Base-by-base conservation (phyloP, 768 basidiomycete species). In the Tricholoma flavovirens region DNA sequence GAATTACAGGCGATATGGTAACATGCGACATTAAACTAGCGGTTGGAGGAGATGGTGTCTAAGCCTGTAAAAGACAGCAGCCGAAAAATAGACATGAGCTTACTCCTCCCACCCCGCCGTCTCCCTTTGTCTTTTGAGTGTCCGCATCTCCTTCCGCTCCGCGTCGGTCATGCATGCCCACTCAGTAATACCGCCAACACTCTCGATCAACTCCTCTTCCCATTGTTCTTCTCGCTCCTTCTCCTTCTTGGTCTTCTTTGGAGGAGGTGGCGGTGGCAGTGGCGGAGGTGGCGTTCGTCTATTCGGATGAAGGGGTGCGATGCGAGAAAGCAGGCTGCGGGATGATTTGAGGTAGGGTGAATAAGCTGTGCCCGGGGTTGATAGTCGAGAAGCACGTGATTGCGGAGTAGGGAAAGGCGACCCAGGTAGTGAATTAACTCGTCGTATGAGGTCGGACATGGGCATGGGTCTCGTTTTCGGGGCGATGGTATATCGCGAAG, bases 161-260 rank as follows among this genome's bases (percentile, higher is more conserved):
- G 69, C 71, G 66, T 80, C 79, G 30, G 67, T 71, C 70, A 81
- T 69, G 19, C 68, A 70, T 33, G 75, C 73, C 80, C 80, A 83
- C 33, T 74, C 77, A 32, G 77, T 77, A 72, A 87, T 81, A 15
- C 88, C 89, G 10, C 88, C 87, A 3, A 87, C 73, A 42, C 75
- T 83, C 59, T 91, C 89, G 22, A 86, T 75, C 56, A 91, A 69
- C 70, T 92, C 88, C 67, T 88, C 82, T 65, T 90, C 88, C 80
- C 90, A 90, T 63, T 78, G 80, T 67, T 91, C 89, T 69, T 91
- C 89, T 64, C 80, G 70, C 63, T 84, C 81, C 21, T 87, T 69
- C 69, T 88, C 82, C 67, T 90, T 91, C 75, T 90, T 90, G 51
- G 82, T 84, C 75, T 91, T 91, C 71, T 84, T 88, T 59, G 78